Percentiles rank a stretch among this genome's conserved stretches.
phyloP scores from a whole-genome alignment of 1,284 basidiomycete species.

The Athelia sp. region DNA sequence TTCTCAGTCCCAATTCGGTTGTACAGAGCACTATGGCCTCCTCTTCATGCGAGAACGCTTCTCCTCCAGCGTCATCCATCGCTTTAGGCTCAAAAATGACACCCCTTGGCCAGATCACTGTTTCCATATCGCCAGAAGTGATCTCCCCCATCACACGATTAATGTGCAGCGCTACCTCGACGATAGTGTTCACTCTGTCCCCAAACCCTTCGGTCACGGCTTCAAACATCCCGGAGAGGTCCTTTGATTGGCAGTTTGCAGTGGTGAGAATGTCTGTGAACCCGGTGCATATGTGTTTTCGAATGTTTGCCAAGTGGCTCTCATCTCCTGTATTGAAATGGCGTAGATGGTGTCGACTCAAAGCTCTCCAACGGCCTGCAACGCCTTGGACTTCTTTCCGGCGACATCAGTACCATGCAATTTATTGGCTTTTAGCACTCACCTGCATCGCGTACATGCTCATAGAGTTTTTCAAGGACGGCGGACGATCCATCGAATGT shows the following conservation, averaged over 20 bases:
- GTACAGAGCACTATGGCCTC: conserved; percentile 26
- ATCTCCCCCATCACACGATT: conserved; percentile 50
- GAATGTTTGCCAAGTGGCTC: conserved; percentile 23
- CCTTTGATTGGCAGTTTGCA: conserved; percentile 32
- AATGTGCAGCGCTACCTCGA: conserved; percentile 34
- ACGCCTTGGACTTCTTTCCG: conserved; percentile 42
- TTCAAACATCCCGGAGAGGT: conserved; percentile 17
- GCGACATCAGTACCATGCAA: conserved; percentile 4
- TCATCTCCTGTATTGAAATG: conserved; percentile 23
- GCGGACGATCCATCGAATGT: conserved; percentile 37
- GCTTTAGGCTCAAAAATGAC: conserved; percentile 29
- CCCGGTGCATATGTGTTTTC: conserved; percentile 27
- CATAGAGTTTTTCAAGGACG: conserved; percentile 38
- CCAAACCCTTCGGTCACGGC: conserved; percentile 29
- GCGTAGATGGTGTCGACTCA: conserved; percentile 41
- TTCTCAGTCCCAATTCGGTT: conserved; percentile 29
- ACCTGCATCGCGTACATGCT: conserved; percentile 40
- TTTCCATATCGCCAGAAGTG: conserved; percentile 43
- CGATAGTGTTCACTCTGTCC: conserved; percentile 34
- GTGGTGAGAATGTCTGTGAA: conserved; percentile 40
- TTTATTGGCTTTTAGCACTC: conserved; percentile 7
- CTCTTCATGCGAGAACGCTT: conserved; percentile 5
- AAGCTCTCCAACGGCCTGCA: conserved; percentile 47
- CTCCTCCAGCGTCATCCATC: conserved; percentile 39
- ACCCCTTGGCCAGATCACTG: conserved; percentile 32